A percentile compares a stretch with the other conserved stretches of the same genome.
phyloP scores from a whole-genome alignment of 257 asterid species.

The Salvia splendens region DNA sequence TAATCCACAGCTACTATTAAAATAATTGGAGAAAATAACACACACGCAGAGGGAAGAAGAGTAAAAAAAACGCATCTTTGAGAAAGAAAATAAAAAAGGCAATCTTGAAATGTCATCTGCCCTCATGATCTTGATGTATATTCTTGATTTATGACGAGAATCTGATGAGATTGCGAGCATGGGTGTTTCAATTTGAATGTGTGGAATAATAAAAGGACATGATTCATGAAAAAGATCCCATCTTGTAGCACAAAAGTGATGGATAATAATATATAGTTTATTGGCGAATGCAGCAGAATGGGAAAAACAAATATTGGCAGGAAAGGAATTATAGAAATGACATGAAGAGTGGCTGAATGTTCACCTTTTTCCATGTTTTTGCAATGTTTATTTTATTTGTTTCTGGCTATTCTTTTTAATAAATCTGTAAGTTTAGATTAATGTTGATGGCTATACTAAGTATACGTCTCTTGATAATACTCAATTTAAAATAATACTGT shows the following conservation, averaged over 20 bases:
- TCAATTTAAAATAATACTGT: too few species aligned
- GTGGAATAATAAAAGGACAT: neutral
- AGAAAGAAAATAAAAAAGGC: constrained; percentile 8
- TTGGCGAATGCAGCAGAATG: constrained; percentile 31
- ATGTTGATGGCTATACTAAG: constrained; percentile 30
- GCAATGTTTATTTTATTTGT: constrained; percentile 35
- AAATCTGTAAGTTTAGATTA: constrained; percentile 28
- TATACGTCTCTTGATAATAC: constrained; percentile 13
- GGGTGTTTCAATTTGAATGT: too few species aligned
- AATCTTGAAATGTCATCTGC: constrained; percentile 41
- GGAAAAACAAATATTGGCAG: constrained; percentile 24
- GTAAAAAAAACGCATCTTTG: constrained; percentile 7
- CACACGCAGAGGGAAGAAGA: neutral
- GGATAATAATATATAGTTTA: constrained; percentile 32
- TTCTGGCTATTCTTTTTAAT: constrained; percentile 31
- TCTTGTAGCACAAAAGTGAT: neutral
- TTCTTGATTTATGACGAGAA: neutral
- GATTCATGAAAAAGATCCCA: constrained; percentile 9
- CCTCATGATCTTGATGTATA: neutral
- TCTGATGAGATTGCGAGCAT: neutral
- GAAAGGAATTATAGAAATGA: constrained; percentile 33
- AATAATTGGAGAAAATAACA: neutral
- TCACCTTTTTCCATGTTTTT: constrained; percentile 26
- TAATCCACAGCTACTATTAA: too few species aligned
- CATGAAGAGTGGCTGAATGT: constrained; percentile 34